Evolutionary conservation across 1,139 yeast genomes (phyloP).

Genomic region (Magnusiomyces starmeri): DNA sequence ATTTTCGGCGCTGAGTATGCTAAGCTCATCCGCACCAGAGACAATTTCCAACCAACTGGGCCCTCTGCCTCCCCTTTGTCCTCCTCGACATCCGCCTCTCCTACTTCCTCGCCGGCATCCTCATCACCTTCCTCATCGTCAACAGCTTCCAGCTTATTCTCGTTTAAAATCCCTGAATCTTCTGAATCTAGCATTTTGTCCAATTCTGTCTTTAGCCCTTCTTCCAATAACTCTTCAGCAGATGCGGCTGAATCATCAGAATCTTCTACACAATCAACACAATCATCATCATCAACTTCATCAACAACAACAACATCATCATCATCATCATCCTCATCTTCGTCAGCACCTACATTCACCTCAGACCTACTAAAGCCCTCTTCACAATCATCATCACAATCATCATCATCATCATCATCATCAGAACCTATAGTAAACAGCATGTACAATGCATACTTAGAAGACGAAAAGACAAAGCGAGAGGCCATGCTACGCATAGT

Average conservation of each 20-base stretch:
- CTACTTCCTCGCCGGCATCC: not conserved
- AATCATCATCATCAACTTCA: no score
- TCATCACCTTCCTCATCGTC: not conserved
- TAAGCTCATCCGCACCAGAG: conserved; percentile 39
- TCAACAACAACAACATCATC: no score
- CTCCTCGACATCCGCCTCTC: conserved; percentile 11
- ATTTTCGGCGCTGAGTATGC: conserved; percentile 72
- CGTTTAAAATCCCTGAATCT: no score
- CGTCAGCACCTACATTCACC: not conserved
- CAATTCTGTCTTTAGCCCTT: not conserved
- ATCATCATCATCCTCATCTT: not conserved
- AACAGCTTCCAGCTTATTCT: no score
- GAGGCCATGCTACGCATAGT: conserved; percentile 67
- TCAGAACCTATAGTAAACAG: no score
- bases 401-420: not conserved
- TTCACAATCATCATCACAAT: conserved; percentile 2
- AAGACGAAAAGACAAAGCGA: conserved; percentile 52
- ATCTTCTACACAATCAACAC: not conserved
- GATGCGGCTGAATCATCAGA: not conserved
- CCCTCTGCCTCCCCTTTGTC: conserved; percentile 3
- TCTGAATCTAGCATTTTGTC: not conserved
- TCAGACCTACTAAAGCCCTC: no score
- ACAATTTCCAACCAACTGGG: no score
- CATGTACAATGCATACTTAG: conserved; percentile 21
- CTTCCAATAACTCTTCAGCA: not conserved